These are phyloP conservation scores for Pulveroboletus ravenelii DNA, from an alignment of 768 basidiomycete species.

Conservation along the genomic window DNA sequence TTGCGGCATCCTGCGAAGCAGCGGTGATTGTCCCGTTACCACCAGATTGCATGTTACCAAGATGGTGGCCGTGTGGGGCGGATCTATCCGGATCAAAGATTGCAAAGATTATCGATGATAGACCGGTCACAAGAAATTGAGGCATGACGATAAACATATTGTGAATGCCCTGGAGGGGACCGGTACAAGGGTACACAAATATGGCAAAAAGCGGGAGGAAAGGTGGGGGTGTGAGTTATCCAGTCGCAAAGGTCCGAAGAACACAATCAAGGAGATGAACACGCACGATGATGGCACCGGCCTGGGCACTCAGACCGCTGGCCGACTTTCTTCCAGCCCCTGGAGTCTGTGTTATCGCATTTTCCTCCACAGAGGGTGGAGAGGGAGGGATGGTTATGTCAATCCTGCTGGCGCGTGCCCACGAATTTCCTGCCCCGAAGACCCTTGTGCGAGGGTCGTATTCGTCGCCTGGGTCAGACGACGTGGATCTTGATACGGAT, in stretches of 20 bases:
- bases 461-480: slow-evolving; percentile 7
- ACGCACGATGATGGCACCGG: slow-evolving; percentile 81
- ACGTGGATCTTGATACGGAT: neutral
- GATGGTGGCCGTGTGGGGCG: slow-evolving; percentile 34
- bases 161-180: slow-evolving; percentile 71
- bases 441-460: slow-evolving; percentile 22
- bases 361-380: slow-evolving; percentile 5
- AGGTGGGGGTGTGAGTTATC: no score
- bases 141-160: slow-evolving; percentile 93
- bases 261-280: neutral
- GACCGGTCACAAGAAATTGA: slow-evolving; percentile 86
- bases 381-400: slow-evolving; percentile 29
- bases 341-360: slow-evolving; percentile 18
- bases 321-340: slow-evolving; percentile 9
- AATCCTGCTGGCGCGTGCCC: slow-evolving; percentile 47
- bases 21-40: slow-evolving; percentile 6
- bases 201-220: no score
- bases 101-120: slow-evolving; percentile 84
- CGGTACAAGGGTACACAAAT: neutral
- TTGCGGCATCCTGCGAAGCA: slow-evolving; percentile 2
- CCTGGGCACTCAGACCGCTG: slow-evolving; percentile 64
- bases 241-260: neutral
- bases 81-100: slow-evolving; percentile 67
- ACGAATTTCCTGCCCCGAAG: slow-evolving; percentile 36
- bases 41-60: neutral